These are phyloP conservation scores for Kitagawia praeruptora DNA, from an alignment of 129 eudicot genomes.

Conservation along the genomic window DNA sequence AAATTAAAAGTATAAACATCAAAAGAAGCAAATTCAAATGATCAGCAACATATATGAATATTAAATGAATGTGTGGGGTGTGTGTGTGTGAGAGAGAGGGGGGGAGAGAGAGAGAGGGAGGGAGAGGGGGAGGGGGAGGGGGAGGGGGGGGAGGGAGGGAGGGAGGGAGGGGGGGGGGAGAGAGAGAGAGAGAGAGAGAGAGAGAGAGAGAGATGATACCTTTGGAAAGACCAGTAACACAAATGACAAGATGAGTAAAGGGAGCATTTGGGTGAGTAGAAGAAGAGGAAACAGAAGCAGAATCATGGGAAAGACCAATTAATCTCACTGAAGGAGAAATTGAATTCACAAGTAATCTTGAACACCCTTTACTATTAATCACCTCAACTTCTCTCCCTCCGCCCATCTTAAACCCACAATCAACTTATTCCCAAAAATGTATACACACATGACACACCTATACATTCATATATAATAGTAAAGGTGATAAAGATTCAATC, in stretches of 20 bases:
- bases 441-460: neutral
- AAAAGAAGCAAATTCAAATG: neutral
- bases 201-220: slow-evolving; percentile 27
- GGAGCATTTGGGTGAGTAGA: slow-evolving; percentile 26
- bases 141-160: neutral
- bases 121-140: neutral
- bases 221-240: slow-evolving; percentile 92
- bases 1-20: neutral
- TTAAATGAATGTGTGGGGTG: neutral
- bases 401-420: slow-evolving; percentile 14
- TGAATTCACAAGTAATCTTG: slow-evolving; percentile 55
- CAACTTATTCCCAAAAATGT: neutral
- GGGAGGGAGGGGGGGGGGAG: neutral
- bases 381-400: slow-evolving; percentile 55
- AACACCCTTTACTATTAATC: slow-evolving; percentile 41
- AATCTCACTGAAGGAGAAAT: slow-evolving; percentile 26
- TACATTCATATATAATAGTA: neutral
- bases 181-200: neutral
- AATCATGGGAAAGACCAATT: slow-evolving; percentile 34
- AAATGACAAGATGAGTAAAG: slow-evolving; percentile 66
- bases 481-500: neutral
- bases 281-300: slow-evolving; percentile 29
- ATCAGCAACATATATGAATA: neutral
- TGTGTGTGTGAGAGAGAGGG: neutral
- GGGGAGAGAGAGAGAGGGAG: neutral